Percentiles rank a stretch among this genome's conserved stretches.
phyloP scores from a whole-genome alignment of 139 green algal species.

The Diplosphaera chodatii region DNA sequence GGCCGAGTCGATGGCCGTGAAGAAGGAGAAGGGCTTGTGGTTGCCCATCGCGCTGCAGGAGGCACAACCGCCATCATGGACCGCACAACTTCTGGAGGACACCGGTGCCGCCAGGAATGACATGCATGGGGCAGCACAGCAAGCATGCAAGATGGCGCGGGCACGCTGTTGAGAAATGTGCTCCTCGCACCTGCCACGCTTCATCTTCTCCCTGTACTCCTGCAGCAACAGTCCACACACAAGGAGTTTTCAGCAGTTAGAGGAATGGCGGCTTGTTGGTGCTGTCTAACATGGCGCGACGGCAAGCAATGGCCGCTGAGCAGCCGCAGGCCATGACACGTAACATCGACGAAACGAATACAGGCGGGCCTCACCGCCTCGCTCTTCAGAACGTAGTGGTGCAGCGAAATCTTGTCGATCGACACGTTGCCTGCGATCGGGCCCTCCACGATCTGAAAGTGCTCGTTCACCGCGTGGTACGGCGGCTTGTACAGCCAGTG shows the following conservation, averaged over 20 bases:
- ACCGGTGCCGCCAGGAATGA: too few relatives aligned
- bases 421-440: not conserved
- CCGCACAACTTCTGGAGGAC: too few relatives aligned
- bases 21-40: not conserved
- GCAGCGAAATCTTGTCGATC: not conserved
- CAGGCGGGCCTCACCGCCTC: not conserved
- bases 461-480: not conserved
- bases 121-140: too few relatives aligned
- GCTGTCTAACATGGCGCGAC: too few relatives aligned
- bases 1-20: not conserved
- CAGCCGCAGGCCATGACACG: too few relatives aligned
- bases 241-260: too few relatives aligned
- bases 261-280: too few relatives aligned
- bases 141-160: too few relatives aligned
- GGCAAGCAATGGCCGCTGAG: too few relatives aligned
- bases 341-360: too few relatives aligned
- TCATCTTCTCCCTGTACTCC: constrained; percentile 3
- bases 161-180: too few relatives aligned
- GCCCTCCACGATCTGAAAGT: not conserved
- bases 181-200: not conserved
- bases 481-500: not conserved
- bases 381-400: constrained; percentile 5
- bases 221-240: not conserved
- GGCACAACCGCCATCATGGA: too few relatives aligned
- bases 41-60: not conserved